Evolutionary conservation across 225 moss, liverwort and hornwort species (phyloP), one percentile per base, ranked within the genome.

Genomic region (Pseudoscleropodium purum): DNA sequence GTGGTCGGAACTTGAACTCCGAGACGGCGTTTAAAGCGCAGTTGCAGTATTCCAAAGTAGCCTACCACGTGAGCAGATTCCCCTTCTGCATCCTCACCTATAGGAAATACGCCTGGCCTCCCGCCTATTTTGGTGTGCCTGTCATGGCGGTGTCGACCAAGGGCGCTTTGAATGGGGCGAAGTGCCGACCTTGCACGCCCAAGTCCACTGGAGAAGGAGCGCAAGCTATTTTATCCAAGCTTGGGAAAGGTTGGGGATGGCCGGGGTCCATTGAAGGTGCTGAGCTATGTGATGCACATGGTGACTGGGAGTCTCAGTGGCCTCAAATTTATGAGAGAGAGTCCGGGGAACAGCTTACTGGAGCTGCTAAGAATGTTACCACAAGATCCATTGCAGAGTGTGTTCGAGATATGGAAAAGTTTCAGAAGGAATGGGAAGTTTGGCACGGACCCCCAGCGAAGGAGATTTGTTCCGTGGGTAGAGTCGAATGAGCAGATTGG

Each of bases 141-240:
- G 97, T 99, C 49, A 72, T 92, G 89, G 91, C 99, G 41, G 88
- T 99, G 39, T 85, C 91, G 64, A 96, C 94, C 39, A 92, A 83
- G 41, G 97, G 96, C 30, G 90, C 96, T 33, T 87, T 99, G 68
- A 99, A 99, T 82, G 99, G 99, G 73, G 96, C 96, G 2, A 99
- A 99, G 81, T 99, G 99, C 84, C 90, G 97, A 59, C 99, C 99
- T 45, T 99, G 99, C 88, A 96, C 92, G 61, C 95, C 98, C 24
- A 92, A 74, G 77, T 86, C 95, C 73, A 93, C 90, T 3, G 97
- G 97, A 72, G 26, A 3, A 60, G 93, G 92, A 75, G 91, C 92
- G 69, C 87, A 92, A 67, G 88, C 62, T 23, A 62, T 96, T 29
- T 59, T 93, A 59, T 86, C 89, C 47, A 94, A 87, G 78, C 91